Conservation (phyloP, 2,329 filamentous ascomycete genomes). For the Fusarium papillatum region DNA sequence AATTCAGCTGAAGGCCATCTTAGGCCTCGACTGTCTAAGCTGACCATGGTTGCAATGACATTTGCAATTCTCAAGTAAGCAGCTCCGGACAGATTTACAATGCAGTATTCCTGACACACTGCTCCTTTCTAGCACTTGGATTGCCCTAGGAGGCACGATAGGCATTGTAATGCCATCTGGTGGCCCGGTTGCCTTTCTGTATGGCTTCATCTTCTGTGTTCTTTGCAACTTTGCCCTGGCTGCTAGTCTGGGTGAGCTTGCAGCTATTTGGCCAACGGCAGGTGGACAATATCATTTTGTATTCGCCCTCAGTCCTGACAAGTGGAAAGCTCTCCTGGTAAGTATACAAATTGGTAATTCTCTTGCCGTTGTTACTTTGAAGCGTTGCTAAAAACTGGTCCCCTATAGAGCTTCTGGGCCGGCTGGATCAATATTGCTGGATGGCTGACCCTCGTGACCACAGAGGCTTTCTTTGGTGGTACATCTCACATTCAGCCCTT, state of each 20-base stretch:
- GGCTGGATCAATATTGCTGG: slow-evolving; percentile 61
- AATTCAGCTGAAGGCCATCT: no score
- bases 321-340: slow-evolving; percentile 55
- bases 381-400: not conserved
- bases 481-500: not conserved
- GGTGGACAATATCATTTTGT: slow-evolving; percentile 58
- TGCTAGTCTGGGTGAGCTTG: slow-evolving; percentile 37
- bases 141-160: no score
- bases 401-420: slow-evolving; percentile 55
- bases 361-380: no score
- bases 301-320: slow-evolving; percentile 55
- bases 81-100: no score
- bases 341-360: not conserved
- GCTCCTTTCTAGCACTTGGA: no score
- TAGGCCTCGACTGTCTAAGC: no score
- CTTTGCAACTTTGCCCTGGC: slow-evolving; percentile 35
- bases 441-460: slow-evolving; percentile 60
- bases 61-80: no score
- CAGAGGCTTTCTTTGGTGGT: slow-evolving; percentile 59
- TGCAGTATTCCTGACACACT: no score
- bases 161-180: no score
- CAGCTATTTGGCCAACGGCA: slow-evolving; percentile 37
- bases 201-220: slow-evolving; percentile 49
- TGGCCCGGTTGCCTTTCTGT: no score
- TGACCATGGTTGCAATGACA: no score